Base-by-base conservation (phyloP, 108 stramenopile genomes). In the Conticribra guillardii region DNA sequence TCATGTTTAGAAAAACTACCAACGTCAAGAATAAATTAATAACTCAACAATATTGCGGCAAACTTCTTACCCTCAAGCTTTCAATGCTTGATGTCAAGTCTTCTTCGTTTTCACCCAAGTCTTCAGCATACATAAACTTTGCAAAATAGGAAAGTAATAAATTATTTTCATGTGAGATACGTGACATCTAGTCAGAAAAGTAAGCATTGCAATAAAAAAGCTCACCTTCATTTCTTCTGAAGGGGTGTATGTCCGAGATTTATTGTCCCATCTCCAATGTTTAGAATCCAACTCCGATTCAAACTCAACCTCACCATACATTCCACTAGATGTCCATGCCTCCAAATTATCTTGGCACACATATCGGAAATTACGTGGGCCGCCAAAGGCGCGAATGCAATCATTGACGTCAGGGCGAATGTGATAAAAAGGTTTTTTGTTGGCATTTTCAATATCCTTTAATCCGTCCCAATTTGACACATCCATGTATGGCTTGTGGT, bases 401-500 rank as follows among this genome's bases (percentile, higher is more conserved):
- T 94, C 90, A 54, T 74, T 64, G 19, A 64, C 66, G 76, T 94
- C 89, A 18, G 90, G 85, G 59, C 83, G 64, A 33, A 94, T 65
- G 37, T 89, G 89, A 74, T 91, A 94, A 62, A 91, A 91, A 14
- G 93, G 93, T 54, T 85, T 73, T 27, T 85, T 63, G 27, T 84
- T 68, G 4, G 90, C 85, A 81, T 90, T 80, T 27, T 81, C 69
- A 26, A 94, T 72, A 49, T 82, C 68, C 64, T 71, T 73, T 26
- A 91, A 62, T n/a, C 90, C 92, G 61, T 94, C 89, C 93, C 93
- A 94, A 3, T 69, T 50, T 1, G 86, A 68, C 23, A 94, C 87
- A 72, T 94, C 89, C 27, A 84, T 64, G 4, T 45, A 52, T 23
- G 92, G 90, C 53, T 78, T 80, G 14, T 81, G 78, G 67, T 94